These are phyloP conservation scores for Mycena floridula DNA, from an alignment of 768 basidiomycete species.

Conservation along the genomic window DNA sequence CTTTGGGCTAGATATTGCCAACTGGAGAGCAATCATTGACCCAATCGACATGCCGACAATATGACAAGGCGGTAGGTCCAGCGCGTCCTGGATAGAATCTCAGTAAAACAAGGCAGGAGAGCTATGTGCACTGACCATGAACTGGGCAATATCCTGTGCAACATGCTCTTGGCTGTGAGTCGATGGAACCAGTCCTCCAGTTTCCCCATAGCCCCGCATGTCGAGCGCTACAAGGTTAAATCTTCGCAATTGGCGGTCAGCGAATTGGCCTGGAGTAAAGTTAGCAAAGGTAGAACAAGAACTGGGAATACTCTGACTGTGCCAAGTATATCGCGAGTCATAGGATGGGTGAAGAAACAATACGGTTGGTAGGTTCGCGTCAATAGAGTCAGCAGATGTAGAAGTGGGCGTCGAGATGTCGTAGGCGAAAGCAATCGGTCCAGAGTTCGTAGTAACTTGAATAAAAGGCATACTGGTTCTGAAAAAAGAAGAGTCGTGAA, in stretches of 20 bases:
- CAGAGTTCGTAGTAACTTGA: too few species aligned
- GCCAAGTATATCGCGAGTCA: slow-evolving; percentile 11
- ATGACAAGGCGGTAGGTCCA: slow-evolving; percentile 20
- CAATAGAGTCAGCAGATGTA: slow-evolving; percentile 22
- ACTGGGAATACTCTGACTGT: neutral
- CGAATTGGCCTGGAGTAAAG: slow-evolving; percentile 30
- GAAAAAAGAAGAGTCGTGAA: too few species aligned
- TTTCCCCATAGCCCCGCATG: slow-evolving; percentile 18
- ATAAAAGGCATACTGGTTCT: too few species aligned
- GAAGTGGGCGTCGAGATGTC: slow-evolving; percentile 30
- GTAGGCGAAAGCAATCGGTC: too few species aligned
- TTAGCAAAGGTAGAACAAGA: neutral
- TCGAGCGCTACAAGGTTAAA: slow-evolving; percentile 25
- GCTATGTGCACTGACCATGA: slow-evolving; percentile 13
- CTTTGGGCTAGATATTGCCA: slow-evolving; percentile 16
- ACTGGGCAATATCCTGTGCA: slow-evolving; percentile 20
- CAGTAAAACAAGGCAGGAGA: neutral
- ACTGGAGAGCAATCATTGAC: slow-evolving; percentile 16
- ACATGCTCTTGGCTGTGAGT: slow-evolving; percentile 16
- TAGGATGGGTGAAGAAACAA: slow-evolving; percentile 33
- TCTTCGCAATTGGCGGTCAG: slow-evolving; percentile 18
- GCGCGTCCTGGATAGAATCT: slow-evolving; percentile 15
- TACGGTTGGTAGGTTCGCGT: slow-evolving; percentile 27
- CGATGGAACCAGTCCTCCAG: slow-evolving; percentile 14
- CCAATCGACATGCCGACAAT: slow-evolving; percentile 22